Percentiles rank a stretch among this genome's conserved stretches.
Evolutionary conservation across 768 basidiomycete genomes (phyloP).

Genomic region (Candolleomyces aberdarensis): DNA sequence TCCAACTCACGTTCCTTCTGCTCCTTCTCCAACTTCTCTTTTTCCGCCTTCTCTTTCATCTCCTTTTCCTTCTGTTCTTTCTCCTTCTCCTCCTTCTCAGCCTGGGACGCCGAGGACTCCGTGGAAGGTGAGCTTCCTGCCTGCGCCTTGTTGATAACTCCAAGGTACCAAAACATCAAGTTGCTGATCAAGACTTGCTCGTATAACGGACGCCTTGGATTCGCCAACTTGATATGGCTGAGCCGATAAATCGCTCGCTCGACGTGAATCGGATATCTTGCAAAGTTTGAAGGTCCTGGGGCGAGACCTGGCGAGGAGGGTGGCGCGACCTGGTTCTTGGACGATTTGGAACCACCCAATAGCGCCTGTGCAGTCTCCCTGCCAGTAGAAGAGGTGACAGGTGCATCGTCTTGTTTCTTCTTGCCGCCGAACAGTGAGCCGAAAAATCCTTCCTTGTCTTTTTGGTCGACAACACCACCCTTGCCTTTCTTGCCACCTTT

Average conservation of each 20-base stretch:
- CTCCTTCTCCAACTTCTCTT: conserved; percentile 40
- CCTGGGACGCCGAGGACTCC: conserved; percentile 28
- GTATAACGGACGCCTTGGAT: conserved; percentile 92
- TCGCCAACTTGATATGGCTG: conserved; percentile 98
- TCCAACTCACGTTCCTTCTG: conserved; percentile 49
- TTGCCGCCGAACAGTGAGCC: conserved; percentile 88
- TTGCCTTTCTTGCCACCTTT: conserved; percentile 55
- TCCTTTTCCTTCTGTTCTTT: conserved; percentile 35
- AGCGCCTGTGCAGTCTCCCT: conserved; percentile 86
- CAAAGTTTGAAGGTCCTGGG: conserved; percentile 44
- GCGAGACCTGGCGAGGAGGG: conserved; percentile 59
- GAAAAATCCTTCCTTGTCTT: conserved; percentile 85
- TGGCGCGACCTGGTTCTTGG: conserved; percentile 54
- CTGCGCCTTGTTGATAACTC: conserved; percentile 92
- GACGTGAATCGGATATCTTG: conserved; percentile 97
- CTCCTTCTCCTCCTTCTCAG: conserved; percentile 36
- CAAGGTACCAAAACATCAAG: conserved; percentile 99
- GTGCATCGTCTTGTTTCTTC: conserved; percentile 73
- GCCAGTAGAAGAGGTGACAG: conserved; percentile 49
- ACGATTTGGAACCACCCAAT: conserved; percentile 79
- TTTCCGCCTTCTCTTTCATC: conserved; percentile 39
- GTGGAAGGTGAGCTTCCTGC: conserved; percentile 37
- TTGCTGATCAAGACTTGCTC: conserved; percentile 95
- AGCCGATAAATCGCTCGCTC: conserved; percentile 96
- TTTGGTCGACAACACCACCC: conserved; percentile 32